phyloP scores from a whole-genome alignment of 306 rosid species.

The Cucurbita pepo region DNA sequence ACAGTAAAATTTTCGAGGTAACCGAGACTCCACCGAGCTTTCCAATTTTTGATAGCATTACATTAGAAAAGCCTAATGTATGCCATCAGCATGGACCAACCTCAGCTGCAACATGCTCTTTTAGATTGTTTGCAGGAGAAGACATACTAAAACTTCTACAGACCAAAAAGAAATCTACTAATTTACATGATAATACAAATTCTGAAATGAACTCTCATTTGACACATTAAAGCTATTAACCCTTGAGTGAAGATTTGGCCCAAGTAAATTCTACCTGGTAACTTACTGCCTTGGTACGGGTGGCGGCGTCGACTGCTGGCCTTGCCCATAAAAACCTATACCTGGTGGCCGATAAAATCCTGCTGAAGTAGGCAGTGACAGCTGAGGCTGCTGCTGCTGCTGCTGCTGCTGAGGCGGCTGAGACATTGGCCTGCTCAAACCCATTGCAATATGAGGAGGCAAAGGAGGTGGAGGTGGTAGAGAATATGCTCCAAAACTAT shows the following conservation, averaged over 20 bases:
- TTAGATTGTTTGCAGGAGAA: neutral
- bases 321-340: slow-evolving; percentile 66
- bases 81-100: slow-evolving; percentile 5
- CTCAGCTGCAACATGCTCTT: slow-evolving; percentile 2
- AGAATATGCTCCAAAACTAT: slow-evolving; percentile 39
- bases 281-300: slow-evolving; percentile 69
- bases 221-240: slow-evolving; percentile 9
- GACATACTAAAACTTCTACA: neutral
- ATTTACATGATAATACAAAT: slow-evolving; percentile 42
- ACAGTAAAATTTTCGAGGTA: neutral
- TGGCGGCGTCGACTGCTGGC: slow-evolving; percentile 46
- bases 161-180: slow-evolving; percentile 17
- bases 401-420: slow-evolving; percentile 42
- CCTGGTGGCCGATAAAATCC: slow-evolving; percentile 65
- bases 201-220: slow-evolving; percentile 15
- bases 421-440: slow-evolving; percentile 37
- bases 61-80: neutral
- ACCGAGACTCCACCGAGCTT: neutral
- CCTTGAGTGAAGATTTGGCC: neutral
- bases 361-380: slow-evolving; percentile 34
- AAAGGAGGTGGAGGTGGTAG: slow-evolving; percentile 74
- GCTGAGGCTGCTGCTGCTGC: slow-evolving; percentile 36
- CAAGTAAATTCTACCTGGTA: slow-evolving; percentile 6
- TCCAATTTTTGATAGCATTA: neutral
- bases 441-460: slow-evolving; percentile 51